These are phyloP conservation scores for Saccharomyces mikatae DNA, from an alignment of 805 yeast species.

Conservation along the genomic window DNA sequence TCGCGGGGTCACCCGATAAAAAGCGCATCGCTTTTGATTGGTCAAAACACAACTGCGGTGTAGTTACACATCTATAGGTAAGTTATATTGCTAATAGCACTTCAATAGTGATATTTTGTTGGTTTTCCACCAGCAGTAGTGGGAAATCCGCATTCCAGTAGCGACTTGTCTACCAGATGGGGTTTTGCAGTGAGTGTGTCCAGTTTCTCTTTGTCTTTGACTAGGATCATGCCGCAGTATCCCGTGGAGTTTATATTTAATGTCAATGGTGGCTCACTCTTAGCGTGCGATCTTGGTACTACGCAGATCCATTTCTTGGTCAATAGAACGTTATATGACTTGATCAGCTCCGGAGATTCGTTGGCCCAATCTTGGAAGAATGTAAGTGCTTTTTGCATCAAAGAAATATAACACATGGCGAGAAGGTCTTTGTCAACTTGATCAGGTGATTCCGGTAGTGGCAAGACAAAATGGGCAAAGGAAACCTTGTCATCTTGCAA, in stretches of 20 bases:
- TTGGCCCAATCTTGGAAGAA: slow-evolving; percentile 45
- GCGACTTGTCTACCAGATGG: slow-evolving; percentile 38
- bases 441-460: slow-evolving; percentile 41
- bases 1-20: neutral
- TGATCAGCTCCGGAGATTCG: slow-evolving; percentile 26
- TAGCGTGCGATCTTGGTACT: slow-evolving; percentile 67
- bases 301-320: slow-evolving; percentile 77
- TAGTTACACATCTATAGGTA: neutral
- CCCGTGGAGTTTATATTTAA: slow-evolving; percentile 74
- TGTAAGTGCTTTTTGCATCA: slow-evolving; percentile 65
- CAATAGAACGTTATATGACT: slow-evolving; percentile 75
- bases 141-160: slow-evolving; percentile 61
- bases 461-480: slow-evolving; percentile 78
- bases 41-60: neutral
- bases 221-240: slow-evolving; percentile 66
- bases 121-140: slow-evolving; percentile 47
- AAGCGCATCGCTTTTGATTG: neutral
- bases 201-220: slow-evolving; percentile 54
- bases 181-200: slow-evolving; percentile 42
- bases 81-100: neutral
- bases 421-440: slow-evolving; percentile 48
- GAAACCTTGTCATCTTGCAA: slow-evolving; percentile 53
- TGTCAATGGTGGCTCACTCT: slow-evolving; percentile 29
- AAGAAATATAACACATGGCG: slow-evolving; percentile 60
- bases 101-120: slow-evolving; percentile 57